Evolutionary conservation across 805 yeast species (phyloP), one percentile per base, ranked within the genome.

Genomic region (Teunomyces panamensis): DNA sequence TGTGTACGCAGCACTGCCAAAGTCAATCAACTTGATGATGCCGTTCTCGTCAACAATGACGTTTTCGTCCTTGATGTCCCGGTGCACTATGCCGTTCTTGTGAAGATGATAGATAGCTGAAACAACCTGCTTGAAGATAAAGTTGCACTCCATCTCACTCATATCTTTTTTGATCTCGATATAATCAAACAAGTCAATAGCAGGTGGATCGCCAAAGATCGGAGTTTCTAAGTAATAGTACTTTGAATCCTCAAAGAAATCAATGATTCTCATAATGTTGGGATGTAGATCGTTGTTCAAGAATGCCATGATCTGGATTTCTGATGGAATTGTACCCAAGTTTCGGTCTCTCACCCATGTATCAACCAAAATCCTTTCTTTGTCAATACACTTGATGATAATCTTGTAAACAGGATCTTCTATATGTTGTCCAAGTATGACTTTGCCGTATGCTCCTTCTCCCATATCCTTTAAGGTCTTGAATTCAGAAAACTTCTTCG

Each of bases 371-470:
- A 94, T 94, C 49, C 96, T 78, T 56, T 89, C 96, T 59, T 94
- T 94, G 62, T 88, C 87, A 43, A 94, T 94, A 56, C 95, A 83
- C 65, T 94, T 94, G 49, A 91, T 80, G 13, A 94, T 88, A 35
- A 89, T 85, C 51, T 75, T 79, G 62, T 87, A 84, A 2, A 67
- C 67, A 0, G 79, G 76, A 55, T 87, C 89, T 26, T 76, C 73
- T 41, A 77, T 79, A 59, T 85, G 87, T 62, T 79, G 79, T 3
- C 88, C 94, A 20, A 89, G 74, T 24, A 89, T 85, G 14, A 94
- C 99, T 60, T 89, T 88, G 9, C 99, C 99, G 60, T 94, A 94
- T 0, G 98, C 97, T 33, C 99, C 99, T 64, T 87, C 92, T 1
- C 99, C 99, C 83, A 94, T 81, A 52, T 83, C 81, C 62, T 87